Evolutionary conservation across 139 green algal genomes (phyloP).

Genomic region (Coelastrella sp.): DNA sequence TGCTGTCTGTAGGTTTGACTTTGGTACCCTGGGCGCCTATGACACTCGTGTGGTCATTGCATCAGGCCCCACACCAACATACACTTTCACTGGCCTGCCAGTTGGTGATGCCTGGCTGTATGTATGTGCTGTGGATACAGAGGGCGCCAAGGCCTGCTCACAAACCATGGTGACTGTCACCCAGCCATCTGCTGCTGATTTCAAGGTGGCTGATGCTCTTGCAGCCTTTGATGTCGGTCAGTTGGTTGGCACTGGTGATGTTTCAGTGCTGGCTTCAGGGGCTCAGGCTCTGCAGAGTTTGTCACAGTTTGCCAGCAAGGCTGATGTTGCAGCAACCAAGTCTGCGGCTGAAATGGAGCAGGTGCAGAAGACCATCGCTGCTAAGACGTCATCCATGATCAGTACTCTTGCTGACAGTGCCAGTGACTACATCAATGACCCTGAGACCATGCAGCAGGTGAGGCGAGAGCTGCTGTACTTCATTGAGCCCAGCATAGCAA

Average conservation of each 20-base stretch:
- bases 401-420: neutral
- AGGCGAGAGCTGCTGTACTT: neutral
- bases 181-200: neutral
- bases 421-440: constrained; percentile 17
- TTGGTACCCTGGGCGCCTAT: neutral
- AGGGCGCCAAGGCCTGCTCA: neutral
- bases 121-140: constrained; percentile 19
- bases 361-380: constrained; percentile 4
- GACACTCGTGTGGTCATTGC: neutral
- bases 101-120: neutral
- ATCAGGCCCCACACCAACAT: neutral
- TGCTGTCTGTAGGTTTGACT: constrained; percentile 3
- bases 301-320: neutral
- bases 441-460: constrained; percentile 26
- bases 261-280: constrained; percentile 3
- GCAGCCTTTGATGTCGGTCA: constrained; percentile 11
- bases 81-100: neutral
- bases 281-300: constrained; percentile 7
- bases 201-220: constrained; percentile 18
- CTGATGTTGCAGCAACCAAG: neutral
- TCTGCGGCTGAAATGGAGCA: neutral
- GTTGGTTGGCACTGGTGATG: neutral
- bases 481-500: neutral
- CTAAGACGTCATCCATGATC: constrained; percentile 23
- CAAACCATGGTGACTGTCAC: neutral